Evolutionary conservation across 257 asterid species (phyloP).

Genomic region (Petrea volubilis): DNA sequence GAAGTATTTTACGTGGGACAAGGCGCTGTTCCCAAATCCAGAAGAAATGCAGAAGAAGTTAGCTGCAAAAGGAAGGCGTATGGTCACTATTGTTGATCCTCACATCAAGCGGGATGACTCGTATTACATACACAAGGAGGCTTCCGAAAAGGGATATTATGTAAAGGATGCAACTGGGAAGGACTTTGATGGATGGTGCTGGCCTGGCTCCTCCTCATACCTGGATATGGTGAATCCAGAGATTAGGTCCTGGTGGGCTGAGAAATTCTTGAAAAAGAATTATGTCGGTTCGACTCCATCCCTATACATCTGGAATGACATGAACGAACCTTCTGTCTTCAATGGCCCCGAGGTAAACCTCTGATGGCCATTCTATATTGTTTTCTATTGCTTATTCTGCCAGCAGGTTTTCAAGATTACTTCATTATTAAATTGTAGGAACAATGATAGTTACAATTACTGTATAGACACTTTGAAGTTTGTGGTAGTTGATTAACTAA

Average conservation of each 20-base stretch:
- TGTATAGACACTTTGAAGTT: not conserved
- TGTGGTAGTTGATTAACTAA: conserved; percentile 9
- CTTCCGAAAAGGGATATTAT: conserved; percentile 78
- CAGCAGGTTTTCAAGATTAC: not conserved
- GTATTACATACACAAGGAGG: conserved; percentile 87
- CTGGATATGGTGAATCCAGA: conserved; percentile 81
- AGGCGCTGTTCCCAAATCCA: conserved; percentile 76
- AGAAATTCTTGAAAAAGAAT: conserved; percentile 64
- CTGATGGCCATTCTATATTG: not conserved
- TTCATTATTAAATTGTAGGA: no score
- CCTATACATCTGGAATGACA: conserved; percentile 92
- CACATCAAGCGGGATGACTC: conserved; percentile 93
- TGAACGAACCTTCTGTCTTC: conserved; percentile 98
- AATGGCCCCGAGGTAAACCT: conserved; percentile 93
- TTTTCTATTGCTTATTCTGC: not conserved
- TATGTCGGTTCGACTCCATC: conserved; percentile 89
- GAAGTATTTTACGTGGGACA: conserved; percentile 96
- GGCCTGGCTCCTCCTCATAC: conserved; percentile 98
- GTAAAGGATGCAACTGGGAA: conserved; percentile 84
- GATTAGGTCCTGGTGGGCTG: conserved; percentile 97
- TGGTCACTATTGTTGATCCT: conserved; percentile 99
- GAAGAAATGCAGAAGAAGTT: conserved; percentile 93
- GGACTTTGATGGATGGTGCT: conserved; percentile 99
- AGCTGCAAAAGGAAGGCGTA: conserved; percentile 89
- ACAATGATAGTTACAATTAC: not conserved